Percentiles rank a stretch among this genome's conserved stretches.
phyloP scores from a whole-genome alignment of 768 basidiomycete species.

The Xerocomus potaroensis region DNA sequence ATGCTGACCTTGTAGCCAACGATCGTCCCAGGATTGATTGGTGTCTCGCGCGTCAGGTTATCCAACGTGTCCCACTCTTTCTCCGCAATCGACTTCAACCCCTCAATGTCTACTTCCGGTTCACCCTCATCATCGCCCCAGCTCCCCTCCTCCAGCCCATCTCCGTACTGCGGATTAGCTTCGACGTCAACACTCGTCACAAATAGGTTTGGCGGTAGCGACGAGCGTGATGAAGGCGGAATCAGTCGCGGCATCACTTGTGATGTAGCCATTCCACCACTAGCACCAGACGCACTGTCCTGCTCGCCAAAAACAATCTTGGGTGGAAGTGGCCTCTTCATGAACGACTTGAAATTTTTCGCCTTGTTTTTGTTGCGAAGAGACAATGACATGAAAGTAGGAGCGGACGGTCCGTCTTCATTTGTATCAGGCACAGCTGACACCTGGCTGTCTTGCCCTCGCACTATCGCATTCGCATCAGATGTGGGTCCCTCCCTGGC shows the following conservation, averaged over 20 bases:
- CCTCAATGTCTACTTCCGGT: conserved; percentile 5
- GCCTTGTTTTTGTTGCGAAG: conserved; percentile 74
- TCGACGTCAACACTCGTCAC: conserved; percentile 74
- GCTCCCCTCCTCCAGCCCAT: conserved; percentile 9
- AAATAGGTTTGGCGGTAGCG: conserved; percentile 58
- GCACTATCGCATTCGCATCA: conserved; percentile 37
- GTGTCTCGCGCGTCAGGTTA: conserved; percentile 20
- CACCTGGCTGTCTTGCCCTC: neutral
- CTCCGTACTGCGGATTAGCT: conserved; percentile 37
- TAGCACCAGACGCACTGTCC: conserved; percentile 6
- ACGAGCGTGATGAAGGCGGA: conserved; percentile 60
- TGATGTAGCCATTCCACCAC: neutral
- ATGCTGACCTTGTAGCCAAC: conserved; percentile 49
- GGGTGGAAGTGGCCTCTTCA: conserved; percentile 37
- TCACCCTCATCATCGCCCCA: neutral
- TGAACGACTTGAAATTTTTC: conserved; percentile 56
- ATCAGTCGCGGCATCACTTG: conserved; percentile 37
- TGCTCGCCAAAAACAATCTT: conserved; percentile 52
- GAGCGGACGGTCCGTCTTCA: conserved; percentile 11
- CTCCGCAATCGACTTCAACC: conserved; percentile 11
- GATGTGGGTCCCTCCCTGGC: conserved; percentile 29
- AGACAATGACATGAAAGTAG: conserved; percentile 39
- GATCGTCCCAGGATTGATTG: conserved; percentile 29
- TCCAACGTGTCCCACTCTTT: conserved; percentile 18
- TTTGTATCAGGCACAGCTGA: conserved; percentile 11